Conservation (phyloP, 192 early-diverging fungal genomes). For the Backusella macrospora region DNA sequence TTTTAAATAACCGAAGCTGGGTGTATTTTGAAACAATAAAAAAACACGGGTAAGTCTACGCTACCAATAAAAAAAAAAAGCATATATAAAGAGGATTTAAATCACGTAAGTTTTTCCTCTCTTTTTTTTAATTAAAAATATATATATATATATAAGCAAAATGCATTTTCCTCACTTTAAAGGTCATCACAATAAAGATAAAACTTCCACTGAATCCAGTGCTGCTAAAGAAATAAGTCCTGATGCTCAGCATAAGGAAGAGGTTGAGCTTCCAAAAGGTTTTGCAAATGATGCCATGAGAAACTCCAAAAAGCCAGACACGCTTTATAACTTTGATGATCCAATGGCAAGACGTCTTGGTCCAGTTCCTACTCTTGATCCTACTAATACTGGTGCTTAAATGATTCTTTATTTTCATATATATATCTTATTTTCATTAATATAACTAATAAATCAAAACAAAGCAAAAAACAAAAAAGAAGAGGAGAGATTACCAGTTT, state of each 20-base stretch:
- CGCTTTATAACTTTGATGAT: slow-evolving; percentile 25
- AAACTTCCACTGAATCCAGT: not conserved
- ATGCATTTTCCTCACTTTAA: slow-evolving; percentile 17
- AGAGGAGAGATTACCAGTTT: not conserved
- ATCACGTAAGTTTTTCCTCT: not conserved
- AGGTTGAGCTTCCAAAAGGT: slow-evolving; percentile 14
- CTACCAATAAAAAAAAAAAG: too few species aligned
- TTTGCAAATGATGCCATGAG: slow-evolving; percentile 27
- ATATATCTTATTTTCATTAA: not conserved
- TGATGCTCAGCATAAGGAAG: not conserved
- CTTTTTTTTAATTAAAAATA: not conserved
- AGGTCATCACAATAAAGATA: not conserved
- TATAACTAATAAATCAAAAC: not conserved
- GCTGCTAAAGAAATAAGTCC: not conserved
- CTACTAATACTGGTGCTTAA: slow-evolving; percentile 29
- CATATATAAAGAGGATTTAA: not conserved
- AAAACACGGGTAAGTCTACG: not conserved
- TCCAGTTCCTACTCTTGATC: slow-evolving; percentile 16
- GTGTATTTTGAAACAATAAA: not conserved
- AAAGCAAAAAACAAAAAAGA: not conserved
- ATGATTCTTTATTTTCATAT: not conserved
- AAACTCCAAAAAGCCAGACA: slow-evolving; percentile 7
- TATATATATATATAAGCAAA: not conserved
- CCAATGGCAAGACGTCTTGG: slow-evolving; percentile 23
- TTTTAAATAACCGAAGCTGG: not conserved